Conservation (phyloP, 1,284 basidiomycete species). For the Trametes polyzona region DNA sequence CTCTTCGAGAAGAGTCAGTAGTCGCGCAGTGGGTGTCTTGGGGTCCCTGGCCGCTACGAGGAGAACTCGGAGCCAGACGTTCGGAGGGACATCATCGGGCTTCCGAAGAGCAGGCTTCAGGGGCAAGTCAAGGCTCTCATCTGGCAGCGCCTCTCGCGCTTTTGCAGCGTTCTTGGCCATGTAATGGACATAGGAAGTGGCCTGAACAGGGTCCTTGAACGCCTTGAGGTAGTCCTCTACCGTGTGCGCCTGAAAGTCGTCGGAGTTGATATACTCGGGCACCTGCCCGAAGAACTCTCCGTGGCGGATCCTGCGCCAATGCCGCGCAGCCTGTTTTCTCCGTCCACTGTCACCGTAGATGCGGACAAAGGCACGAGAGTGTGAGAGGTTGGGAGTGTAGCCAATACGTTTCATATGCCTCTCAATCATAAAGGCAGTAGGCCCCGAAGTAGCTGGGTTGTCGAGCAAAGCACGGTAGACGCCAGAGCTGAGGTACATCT, state of each 20-base stretch:
- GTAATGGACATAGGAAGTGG: constrained; percentile 12
- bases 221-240: constrained; percentile 14
- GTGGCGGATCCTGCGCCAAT: constrained; percentile 18
- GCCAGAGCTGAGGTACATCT: background rate
- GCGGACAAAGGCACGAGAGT: constrained; percentile 14
- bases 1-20: constrained; percentile 46
- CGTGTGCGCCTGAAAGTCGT: background rate
- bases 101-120: constrained; percentile 23
- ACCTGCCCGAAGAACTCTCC: constrained; percentile 8
- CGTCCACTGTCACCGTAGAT: constrained; percentile 4
- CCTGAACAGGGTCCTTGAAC: background rate
- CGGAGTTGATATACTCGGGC: background rate
- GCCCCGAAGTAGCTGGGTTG: background rate
- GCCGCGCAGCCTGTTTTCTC: background rate
- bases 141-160: background rate
- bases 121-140: background rate
- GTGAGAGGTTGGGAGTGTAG: constrained; percentile 13
- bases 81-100: constrained; percentile 33
- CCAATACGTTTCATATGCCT: constrained; percentile 6
- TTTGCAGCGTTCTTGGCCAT: constrained; percentile 15
- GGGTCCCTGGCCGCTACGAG: constrained; percentile 38
- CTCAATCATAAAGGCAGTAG: constrained; percentile 4
- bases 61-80: constrained; percentile 30
- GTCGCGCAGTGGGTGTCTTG: constrained; percentile 32
- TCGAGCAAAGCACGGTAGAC: constrained; percentile 13